phyloP scores from a whole-genome alignment of 345 rosid genomes.

The Gossypium longicalyx region DNA sequence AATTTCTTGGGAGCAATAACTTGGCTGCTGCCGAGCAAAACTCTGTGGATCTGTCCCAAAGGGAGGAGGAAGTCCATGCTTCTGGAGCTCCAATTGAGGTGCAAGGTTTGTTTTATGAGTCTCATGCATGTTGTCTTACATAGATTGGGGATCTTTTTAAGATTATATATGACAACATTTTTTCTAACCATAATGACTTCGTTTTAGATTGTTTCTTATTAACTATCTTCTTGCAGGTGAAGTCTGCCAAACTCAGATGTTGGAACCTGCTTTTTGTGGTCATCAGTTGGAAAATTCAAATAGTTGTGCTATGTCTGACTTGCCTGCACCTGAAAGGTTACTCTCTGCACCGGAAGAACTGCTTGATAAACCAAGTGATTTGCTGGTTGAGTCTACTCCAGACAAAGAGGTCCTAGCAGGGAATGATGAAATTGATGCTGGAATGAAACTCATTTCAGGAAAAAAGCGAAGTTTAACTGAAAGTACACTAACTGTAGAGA shows the following conservation, averaged over 20 bases:
- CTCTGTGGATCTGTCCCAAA: constrained; percentile 17
- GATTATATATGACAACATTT: not conserved
- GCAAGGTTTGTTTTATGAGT: constrained; percentile 43
- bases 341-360: constrained; percentile 49
- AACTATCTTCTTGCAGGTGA: constrained; percentile 25
- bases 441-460: constrained; percentile 47
- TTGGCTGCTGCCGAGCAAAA: constrained; percentile 14
- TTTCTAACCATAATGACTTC: not conserved
- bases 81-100: constrained; percentile 30
- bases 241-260: constrained; percentile 32
- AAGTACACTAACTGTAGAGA: constrained; percentile 60
- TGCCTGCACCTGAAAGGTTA: constrained; percentile 75
- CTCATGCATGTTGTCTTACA: constrained; percentile 12
- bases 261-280: constrained; percentile 33
- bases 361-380: constrained; percentile 43
- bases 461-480: constrained; percentile 73
- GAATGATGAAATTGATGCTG: constrained; percentile 37
- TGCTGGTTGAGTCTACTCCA: constrained; percentile 57
- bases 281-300: constrained; percentile 36
- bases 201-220: constrained; percentile 5
- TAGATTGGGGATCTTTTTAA: not conserved
- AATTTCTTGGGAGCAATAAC: constrained; percentile 16
- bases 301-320: constrained; percentile 33
- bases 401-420: constrained; percentile 42
- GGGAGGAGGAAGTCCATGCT: constrained; percentile 21